phyloP scores from a whole-genome alignment of 768 basidiomycete species.

The Lyophyllum semitale region DNA sequence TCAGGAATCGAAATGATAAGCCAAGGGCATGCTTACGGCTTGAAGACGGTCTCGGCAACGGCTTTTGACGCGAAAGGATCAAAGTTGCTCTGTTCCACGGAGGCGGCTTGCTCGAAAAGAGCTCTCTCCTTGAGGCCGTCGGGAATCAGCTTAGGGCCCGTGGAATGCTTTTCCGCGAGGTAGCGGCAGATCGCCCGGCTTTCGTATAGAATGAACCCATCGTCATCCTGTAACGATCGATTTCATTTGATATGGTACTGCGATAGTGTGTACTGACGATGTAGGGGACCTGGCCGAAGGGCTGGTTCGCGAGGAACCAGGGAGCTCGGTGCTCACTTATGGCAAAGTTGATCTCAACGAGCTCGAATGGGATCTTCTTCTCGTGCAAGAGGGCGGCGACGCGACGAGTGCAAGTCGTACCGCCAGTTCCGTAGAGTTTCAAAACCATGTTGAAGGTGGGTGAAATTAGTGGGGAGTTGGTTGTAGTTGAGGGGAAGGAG shows the following conservation, averaged over 20 bases:
- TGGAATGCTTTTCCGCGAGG: conserved; percentile 52
- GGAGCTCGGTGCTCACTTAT: conserved; percentile 48
- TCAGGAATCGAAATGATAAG: not conserved
- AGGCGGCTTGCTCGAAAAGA: conserved; percentile 49
- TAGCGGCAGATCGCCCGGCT: conserved; percentile 65
- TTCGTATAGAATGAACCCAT: conserved; percentile 63
- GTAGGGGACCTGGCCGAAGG: conserved; percentile 66
- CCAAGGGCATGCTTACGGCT: conserved; percentile 33
- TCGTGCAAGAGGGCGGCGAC: conserved; percentile 56
- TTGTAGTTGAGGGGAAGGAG: not conserved
- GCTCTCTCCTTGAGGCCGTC: conserved; percentile 40
- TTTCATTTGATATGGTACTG: not conserved
- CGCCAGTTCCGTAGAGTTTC: conserved; percentile 37
- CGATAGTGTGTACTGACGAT: conserved; percentile 35
- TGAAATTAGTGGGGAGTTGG: not conserved
- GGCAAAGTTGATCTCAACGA: conserved; percentile 42
- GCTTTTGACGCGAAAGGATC: conserved; percentile 39
- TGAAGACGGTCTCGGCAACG: conserved; percentile 53
- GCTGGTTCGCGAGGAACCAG: conserved; percentile 50
- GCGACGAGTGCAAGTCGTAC: conserved; percentile 51
- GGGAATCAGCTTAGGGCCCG: conserved; percentile 54
- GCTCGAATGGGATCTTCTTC: conserved; percentile 56
- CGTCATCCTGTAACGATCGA: conserved; percentile 38
- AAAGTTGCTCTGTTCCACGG: conserved; percentile 56
- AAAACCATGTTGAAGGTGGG: conserved; percentile 35